Conservation (phyloP, 2,329 filamentous ascomycete species). For the Scedosporium minutisporum region DNA sequence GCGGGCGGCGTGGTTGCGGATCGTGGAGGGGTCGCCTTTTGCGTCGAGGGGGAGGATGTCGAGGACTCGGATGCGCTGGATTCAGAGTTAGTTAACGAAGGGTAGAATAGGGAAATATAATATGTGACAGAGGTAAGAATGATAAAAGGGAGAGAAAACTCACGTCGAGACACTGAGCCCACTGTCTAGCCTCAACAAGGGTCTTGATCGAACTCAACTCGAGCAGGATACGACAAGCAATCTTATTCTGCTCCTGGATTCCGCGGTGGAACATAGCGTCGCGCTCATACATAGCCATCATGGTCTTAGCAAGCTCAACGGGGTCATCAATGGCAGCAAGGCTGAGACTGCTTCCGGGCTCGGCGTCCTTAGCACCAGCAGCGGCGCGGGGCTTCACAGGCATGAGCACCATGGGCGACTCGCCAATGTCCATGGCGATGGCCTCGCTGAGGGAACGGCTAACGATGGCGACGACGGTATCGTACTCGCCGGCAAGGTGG, state of each 20-base stretch:
- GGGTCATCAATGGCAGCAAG: conserved; percentile 51
- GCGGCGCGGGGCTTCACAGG: conserved; percentile 63
- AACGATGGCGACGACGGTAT: conserved; percentile 83
- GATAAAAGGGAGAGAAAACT: conserved; percentile 21
- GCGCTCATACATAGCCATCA: conserved; percentile 54
- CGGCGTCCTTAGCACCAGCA: conserved; percentile 23
- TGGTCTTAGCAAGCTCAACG: conserved; percentile 47
- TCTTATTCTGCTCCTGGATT: conserved; percentile 47
- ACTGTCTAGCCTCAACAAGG: conserved; percentile 42
- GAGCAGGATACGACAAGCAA: conserved; percentile 46
- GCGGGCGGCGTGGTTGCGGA: conserved; percentile 70
- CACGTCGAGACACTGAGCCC: conserved; percentile 50
- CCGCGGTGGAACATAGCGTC: conserved; percentile 51
- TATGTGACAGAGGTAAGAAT: neutral
- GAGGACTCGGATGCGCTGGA: conserved; percentile 60
- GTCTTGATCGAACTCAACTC: conserved; percentile 54
- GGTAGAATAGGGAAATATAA: neutral
- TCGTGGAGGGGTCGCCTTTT: conserved; percentile 62
- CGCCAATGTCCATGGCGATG: conserved; percentile 75
- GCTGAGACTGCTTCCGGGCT: conserved; percentile 47
- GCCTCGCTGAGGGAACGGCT: conserved; percentile 86
- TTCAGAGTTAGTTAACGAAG: neutral
- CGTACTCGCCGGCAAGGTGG: conserved; percentile 89
- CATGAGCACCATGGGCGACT: conserved; percentile 67
- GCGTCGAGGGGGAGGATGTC: conserved; percentile 74